These are phyloP conservation scores for Eucalyptus curtisii DNA, from an alignment of 345 rosid genomes.

Conservation along the genomic window DNA sequence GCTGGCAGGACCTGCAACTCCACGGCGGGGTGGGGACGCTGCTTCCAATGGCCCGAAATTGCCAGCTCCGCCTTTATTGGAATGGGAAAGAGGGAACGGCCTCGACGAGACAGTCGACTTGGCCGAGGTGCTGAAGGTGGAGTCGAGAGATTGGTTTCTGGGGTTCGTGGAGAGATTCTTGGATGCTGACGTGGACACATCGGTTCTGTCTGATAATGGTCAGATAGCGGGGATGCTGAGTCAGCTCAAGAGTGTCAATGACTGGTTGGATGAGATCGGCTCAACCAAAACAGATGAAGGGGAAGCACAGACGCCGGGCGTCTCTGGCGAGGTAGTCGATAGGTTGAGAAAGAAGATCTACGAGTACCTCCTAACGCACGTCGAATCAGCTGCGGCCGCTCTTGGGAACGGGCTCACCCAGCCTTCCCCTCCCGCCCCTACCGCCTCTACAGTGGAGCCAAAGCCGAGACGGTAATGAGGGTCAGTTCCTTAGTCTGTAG, in stretches of 20 bases:
- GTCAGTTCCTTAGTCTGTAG: background rate
- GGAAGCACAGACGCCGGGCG: slow-evolving; percentile 31
- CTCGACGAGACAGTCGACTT: slow-evolving; percentile 66
- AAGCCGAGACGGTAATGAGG: background rate
- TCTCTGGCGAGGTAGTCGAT: slow-evolving; percentile 52
- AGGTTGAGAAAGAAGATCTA: slow-evolving; percentile 83
- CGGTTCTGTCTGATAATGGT: slow-evolving; percentile 56
- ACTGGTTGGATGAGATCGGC: slow-evolving; percentile 81
- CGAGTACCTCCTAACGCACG: slow-evolving; percentile 80
- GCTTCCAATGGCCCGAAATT: slow-evolving; percentile 31
- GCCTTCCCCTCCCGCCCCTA: background rate
- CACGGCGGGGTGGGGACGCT: slow-evolving; percentile 44
- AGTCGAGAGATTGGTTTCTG: slow-evolving; percentile 89
- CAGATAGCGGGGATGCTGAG: slow-evolving; percentile 90
- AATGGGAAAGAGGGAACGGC: slow-evolving; percentile 70
- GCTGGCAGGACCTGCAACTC: slow-evolving; percentile 58
- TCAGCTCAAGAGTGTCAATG: slow-evolving; percentile 89
- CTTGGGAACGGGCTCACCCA: slow-evolving; percentile 17
- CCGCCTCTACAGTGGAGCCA: background rate
- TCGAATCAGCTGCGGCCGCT: slow-evolving; percentile 93
- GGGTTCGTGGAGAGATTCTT: slow-evolving; percentile 84
- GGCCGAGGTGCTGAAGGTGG: slow-evolving; percentile 58
- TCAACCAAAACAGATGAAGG: slow-evolving; percentile 48
- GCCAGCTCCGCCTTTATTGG: slow-evolving; percentile 4
- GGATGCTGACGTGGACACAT: slow-evolving; percentile 55